Evolutionary conservation across 352 stramenopile genomes (phyloP), one percentile per base, ranked within the genome.

Genomic region (Globisporangium paroecandrum): DNA sequence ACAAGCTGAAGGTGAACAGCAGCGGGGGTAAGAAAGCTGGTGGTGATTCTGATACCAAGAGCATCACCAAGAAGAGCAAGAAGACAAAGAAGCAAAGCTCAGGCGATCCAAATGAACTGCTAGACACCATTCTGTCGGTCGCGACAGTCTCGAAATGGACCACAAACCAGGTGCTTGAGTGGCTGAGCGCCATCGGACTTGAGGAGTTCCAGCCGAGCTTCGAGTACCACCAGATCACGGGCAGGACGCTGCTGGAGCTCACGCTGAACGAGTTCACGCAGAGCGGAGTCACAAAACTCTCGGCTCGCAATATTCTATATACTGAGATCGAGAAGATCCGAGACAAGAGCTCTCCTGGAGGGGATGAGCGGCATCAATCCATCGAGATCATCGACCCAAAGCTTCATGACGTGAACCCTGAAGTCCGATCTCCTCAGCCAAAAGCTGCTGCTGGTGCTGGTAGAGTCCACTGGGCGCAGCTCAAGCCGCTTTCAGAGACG

Each of bases 201-300:
- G 79, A 90, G 20, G 82, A 95, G 60, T 90, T 78, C 32, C 74
- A 89, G 13, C 76, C 73, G 20, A 72, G 77, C 3, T 93, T 95
- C 49, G 87, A 95, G 70, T 95, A 86, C 29, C 85, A 95, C 58
- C 82, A 93, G 68, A 71, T 95, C n/a, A 85, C 77, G 3, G 87
- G 85, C 0, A 62, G 71, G 20, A 72, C 66, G 15, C 34, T 95
- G 6, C 65, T 95, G 0, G 62, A 60, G 1, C 69, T 93, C 57
- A 68, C 75, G n/a, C 27, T 77, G 2, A 73, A 82, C 20, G 82
- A 87, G 32, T 81, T 81, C 24, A 66, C 71, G 0, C 66, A 79
- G 25, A 78, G 93, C n/a, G 80, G 86, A 0, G 71, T 93, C 13
- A 69, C 61, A 9, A 86, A 85, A 13, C 53, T 90, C 22, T 90